Conservation (phyloP, 2,329 filamentous ascomycete genomes). For the Emericellopsis atlantica region DNA sequence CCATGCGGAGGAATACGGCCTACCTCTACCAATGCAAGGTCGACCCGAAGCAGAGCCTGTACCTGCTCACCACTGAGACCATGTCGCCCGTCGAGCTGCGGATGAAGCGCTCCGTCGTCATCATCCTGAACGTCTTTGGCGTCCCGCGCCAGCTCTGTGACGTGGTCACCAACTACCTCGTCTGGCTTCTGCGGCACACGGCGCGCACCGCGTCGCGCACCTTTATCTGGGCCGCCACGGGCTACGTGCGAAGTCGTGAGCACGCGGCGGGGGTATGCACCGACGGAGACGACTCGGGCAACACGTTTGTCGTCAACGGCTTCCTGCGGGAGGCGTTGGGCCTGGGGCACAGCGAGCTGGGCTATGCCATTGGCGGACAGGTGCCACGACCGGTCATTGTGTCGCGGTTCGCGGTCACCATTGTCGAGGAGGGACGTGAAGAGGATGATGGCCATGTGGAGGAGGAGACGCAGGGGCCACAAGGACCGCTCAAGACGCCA, state of each 20-base stretch:
- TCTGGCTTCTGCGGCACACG: conserved; percentile 15
- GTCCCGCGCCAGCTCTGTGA: conserved; percentile 7
- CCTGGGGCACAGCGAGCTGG: conserved; percentile 16
- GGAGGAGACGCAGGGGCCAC: too few relatives aligned
- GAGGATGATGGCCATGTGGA: background rate
- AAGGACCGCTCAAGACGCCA: too few relatives aligned
- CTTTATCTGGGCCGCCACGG: conserved; percentile 16
- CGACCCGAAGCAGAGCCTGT: background rate
- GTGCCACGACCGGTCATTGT: conserved; percentile 16
- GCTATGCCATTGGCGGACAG: conserved; percentile 13
- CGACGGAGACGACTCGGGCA: conserved; percentile 4
- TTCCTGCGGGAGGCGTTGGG: conserved; percentile 14
- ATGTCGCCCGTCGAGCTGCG: conserved; percentile 3
- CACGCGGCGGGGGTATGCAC: conserved; percentile 9
- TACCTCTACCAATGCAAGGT: too few relatives aligned
- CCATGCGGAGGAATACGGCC: conserved; percentile 1
- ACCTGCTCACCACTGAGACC: background rate
- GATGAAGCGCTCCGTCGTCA: conserved; percentile 14
- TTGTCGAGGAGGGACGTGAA: conserved; percentile 1
- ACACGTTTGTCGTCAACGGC: conserved; percentile 12
- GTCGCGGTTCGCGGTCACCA: conserved; percentile 5
- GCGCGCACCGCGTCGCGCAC: conserved; percentile 10
- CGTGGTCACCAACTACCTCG: conserved; percentile 15
- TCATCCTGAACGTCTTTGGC: conserved; percentile 14
- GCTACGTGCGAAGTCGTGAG: conserved; percentile 13